Percentiles rank a stretch among this genome's conserved stretches.
Evolutionary conservation across 1,284 basidiomycete species (phyloP).

Genomic region (Volvariella volvacea): DNA sequence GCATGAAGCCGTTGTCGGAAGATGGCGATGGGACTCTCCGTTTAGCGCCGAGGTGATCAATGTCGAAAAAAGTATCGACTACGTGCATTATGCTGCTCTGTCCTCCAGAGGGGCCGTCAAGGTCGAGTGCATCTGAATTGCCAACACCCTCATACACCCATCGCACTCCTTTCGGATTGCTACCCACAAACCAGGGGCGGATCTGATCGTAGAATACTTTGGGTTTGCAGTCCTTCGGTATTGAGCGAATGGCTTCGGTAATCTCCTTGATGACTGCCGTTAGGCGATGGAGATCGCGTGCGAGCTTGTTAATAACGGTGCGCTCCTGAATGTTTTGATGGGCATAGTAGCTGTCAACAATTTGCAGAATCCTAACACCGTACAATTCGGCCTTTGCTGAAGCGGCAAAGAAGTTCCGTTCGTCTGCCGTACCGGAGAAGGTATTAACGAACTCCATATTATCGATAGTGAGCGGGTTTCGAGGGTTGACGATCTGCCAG

Average conservation of each 20-base stretch:
- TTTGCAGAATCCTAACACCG: slow-evolving; percentile 79
- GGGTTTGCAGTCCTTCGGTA: slow-evolving; percentile 77
- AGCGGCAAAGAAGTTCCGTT: slow-evolving; percentile 82
- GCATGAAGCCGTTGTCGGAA: slow-evolving; percentile 71
- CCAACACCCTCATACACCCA: slow-evolving; percentile 87
- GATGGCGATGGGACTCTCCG: slow-evolving; percentile 61
- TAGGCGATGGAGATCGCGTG: slow-evolving; percentile 68
- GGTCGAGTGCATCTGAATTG: slow-evolving; percentile 48
- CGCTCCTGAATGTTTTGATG: slow-evolving; percentile 70
- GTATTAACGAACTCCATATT: slow-evolving; percentile 64
- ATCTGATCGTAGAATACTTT: slow-evolving; percentile 87
- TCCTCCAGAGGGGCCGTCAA: slow-evolving; percentile 89
- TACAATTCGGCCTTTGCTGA: slow-evolving; percentile 85
- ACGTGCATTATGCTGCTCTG: slow-evolving; percentile 89
- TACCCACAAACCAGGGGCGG: slow-evolving; percentile 92
- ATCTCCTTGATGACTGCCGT: slow-evolving; percentile 71
- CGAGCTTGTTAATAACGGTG: slow-evolving; percentile 65
- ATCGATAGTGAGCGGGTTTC: slow-evolving; percentile 44
- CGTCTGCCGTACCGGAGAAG: slow-evolving; percentile 85
- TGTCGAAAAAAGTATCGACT: slow-evolving; percentile 74
- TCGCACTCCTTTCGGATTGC: slow-evolving; percentile 47
- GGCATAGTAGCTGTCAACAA: slow-evolving; percentile 79
- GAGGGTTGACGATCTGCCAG: slow-evolving; percentile 60
- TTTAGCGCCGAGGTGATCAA: slow-evolving; percentile 75
- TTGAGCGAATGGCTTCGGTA: slow-evolving; percentile 58